phyloP scores from a whole-genome alignment of 805 yeast genomes.

The Starmerella bacillaris region DNA sequence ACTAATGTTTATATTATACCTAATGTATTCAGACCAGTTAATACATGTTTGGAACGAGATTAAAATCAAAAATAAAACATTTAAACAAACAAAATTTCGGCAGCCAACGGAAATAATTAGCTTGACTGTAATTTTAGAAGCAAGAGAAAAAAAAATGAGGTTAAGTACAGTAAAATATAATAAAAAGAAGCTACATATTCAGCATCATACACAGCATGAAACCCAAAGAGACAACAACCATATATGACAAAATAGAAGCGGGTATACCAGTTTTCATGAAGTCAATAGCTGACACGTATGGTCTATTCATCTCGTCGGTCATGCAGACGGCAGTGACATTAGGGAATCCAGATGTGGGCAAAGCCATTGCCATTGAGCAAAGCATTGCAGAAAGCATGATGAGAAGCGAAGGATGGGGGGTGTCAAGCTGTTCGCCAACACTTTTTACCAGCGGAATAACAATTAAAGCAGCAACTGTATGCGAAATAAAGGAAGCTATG shows the following conservation, averaged over 20 bases:
- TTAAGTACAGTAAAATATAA: no score
- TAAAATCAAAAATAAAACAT: no score
- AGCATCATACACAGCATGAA: conserved; percentile 47
- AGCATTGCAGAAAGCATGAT: conserved; percentile 47
- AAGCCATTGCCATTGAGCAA: conserved; percentile 92
- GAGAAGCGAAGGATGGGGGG: conserved; percentile 69
- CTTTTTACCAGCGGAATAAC: conserved; percentile 79
- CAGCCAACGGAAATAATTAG: no score
- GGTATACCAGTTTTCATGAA: conserved; percentile 88
- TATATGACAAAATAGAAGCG: conserved; percentile 56
- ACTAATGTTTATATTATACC: no score
- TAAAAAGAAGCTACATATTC: conserved; percentile 27
- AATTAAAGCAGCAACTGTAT: conserved; percentile 91
- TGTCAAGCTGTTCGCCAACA: conserved; percentile 45
- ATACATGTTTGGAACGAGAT: no score
- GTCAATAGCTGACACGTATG: conserved; percentile 69
- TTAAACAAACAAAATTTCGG: no score
- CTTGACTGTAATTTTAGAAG: no score
- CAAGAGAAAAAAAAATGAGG: no score
- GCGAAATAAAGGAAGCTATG: conserved; percentile 89
- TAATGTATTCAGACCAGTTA: no score
- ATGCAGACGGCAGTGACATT: conserved; percentile 92
- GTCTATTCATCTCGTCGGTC: conserved; percentile 81
- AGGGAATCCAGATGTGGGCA: conserved; percentile 95
- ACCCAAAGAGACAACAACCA: conserved; percentile 61